Percentiles rank a stretch among this genome's conserved stretches.
phyloP scores from a whole-genome alignment of 2,329 filamentous ascomycete genomes.

The Stemphylium lycopersici region DNA sequence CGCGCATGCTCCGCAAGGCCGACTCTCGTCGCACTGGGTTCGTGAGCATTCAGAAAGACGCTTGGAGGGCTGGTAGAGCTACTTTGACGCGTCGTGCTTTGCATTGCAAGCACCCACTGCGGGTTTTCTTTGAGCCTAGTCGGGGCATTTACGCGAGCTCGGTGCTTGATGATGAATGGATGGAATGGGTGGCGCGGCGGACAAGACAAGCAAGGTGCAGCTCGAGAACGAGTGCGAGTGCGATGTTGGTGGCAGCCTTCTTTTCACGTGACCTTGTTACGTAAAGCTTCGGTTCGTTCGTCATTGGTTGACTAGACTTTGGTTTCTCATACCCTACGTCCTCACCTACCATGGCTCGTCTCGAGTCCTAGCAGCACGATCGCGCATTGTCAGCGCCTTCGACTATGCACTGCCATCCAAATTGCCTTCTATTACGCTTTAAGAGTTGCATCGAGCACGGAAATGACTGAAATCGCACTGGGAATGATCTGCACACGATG shows the following conservation, averaged over 20 bases:
- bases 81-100: conserved; percentile 40
- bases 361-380: not conserved
- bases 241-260: not conserved
- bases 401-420: too few species aligned
- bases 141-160: conserved; percentile 8
- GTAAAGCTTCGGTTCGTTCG: too few species aligned
- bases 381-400: too few species aligned
- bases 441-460: too few species aligned
- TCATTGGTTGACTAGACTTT: not conserved
- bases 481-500: too few species aligned
- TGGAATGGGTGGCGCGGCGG: not conserved
- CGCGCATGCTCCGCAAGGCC: conserved; percentile 35
- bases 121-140: conserved; percentile 14
- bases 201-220: not conserved
- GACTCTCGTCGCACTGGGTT: conserved; percentile 38
- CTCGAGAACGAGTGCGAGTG: conserved; percentile 6
- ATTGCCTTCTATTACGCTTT: too few species aligned
- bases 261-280: not conserved
- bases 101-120: conserved; percentile 35
- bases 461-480: too few species aligned
- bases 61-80: not conserved
- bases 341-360: not conserved
- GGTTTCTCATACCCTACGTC: too few species aligned
- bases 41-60: conserved; percentile 5
- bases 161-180: not conserved